phyloP scores from a whole-genome alignment of 2,329 filamentous ascomycete species.

The Dothidotthia symphoricarpi region DNA sequence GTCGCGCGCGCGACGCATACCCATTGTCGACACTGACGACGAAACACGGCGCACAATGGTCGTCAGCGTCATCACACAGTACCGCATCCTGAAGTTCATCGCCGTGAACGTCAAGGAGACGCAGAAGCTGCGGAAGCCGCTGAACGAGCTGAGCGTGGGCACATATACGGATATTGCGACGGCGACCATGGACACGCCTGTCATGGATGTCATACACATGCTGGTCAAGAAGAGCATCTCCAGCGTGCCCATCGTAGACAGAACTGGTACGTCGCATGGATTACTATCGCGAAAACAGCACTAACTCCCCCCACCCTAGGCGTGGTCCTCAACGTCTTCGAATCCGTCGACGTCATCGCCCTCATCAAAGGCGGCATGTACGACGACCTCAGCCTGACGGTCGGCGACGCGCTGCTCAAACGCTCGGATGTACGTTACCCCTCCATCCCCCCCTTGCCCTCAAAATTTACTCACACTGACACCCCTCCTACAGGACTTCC shows the following conservation, averaged over 20 bases:
- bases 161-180: conserved; percentile 80
- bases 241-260: conserved; percentile 88
- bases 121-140: conserved; percentile 79
- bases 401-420: conserved; percentile 86
- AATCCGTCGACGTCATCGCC: conserved; percentile 94
- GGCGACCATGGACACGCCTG: conserved; percentile 82
- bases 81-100: conserved; percentile 97
- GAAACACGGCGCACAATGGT: conserved; percentile 91
- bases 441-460: background rate
- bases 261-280: conserved; percentile 52
- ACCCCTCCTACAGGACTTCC: conserved; percentile 67
- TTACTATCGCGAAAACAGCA: background rate
- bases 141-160: conserved; percentile 80
- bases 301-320: conserved; percentile 40
- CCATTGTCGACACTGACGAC: conserved; percentile 88
- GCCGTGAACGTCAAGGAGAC: conserved; percentile 92
- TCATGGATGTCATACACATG: conserved; percentile 90
- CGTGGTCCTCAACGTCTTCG: conserved; percentile 88
- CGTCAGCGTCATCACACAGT: conserved; percentile 95
- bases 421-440: conserved; percentile 64
- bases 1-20: conserved; percentile 89
- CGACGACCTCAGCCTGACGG: conserved; percentile 80
- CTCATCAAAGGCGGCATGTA: conserved; percentile 92
- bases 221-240: conserved; percentile 94
- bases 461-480: conserved; percentile 1